phyloP scores from a whole-genome alignment of 2,329 filamentous ascomycete genomes.

The Atkinsonella hypoxylon region DNA sequence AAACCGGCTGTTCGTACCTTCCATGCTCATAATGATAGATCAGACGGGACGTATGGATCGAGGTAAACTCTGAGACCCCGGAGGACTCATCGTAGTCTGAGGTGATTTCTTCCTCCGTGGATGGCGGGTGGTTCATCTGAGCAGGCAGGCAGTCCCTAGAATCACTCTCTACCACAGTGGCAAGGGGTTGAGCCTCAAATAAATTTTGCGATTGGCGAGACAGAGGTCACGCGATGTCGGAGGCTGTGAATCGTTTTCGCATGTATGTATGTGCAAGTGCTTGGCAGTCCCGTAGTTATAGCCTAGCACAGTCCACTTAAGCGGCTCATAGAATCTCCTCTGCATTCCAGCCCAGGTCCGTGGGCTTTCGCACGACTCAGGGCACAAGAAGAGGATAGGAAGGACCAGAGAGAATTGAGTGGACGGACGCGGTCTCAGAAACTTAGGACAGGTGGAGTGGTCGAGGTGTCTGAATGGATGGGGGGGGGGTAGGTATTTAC shows the following conservation, averaged over 20 bases:
- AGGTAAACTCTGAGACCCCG: constrained; percentile 28
- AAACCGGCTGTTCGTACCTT: constrained; percentile 15
- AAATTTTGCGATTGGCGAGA: background rate
- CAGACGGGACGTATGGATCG: constrained; percentile 21
- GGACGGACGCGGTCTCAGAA: background rate
- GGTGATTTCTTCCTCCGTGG: constrained; percentile 19
- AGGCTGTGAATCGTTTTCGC: background rate
- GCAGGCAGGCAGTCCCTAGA: background rate
- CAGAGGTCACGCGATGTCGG: background rate
- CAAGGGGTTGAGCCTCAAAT: background rate
- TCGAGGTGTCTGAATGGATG: background rate
- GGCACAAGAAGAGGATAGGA: background rate
- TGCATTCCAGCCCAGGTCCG: background rate
- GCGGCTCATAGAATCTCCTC: background rate
- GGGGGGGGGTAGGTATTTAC: too few species aligned
- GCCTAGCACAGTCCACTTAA: background rate
- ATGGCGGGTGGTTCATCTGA: constrained; percentile 13
- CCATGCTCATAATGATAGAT: constrained; percentile 26
- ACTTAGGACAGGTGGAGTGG: background rate
- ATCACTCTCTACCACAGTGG: background rate
- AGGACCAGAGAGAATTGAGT: background rate
- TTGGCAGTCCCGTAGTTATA: background rate
- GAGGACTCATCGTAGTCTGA: constrained; percentile 29
- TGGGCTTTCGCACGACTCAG: too few species aligned
- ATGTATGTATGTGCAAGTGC: background rate